Conservation (phyloP, 345 rosid species). For the Syzygium grande region DNA sequence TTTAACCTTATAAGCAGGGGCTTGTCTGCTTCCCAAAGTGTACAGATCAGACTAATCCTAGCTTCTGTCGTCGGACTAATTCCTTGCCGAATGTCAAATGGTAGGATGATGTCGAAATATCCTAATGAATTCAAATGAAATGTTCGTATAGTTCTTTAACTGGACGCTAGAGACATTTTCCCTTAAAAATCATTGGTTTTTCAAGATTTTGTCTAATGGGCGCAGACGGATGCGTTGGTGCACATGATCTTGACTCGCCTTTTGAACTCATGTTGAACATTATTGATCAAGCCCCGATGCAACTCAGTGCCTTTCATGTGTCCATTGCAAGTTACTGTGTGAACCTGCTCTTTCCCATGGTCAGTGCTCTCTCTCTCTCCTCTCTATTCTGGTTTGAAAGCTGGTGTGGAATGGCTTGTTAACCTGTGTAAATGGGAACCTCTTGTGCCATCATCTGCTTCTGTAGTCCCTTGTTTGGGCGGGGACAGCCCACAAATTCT, state of each 20-base stretch:
- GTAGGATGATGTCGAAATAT: not conserved
- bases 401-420: too few relatives aligned
- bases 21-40: not conserved
- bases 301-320: not conserved
- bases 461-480: too few relatives aligned
- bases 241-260: not conserved
- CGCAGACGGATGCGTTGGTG: fast-evolving
- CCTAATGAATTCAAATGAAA: fast-evolving
- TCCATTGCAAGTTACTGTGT: fast-evolving
- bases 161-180: not conserved
- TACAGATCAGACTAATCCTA: not conserved
- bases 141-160: fast-evolving
- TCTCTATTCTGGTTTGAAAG: not conserved
- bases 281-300: not conserved
- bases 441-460: too few relatives aligned
- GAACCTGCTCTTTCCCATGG: not conserved
- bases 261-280: fast-evolving
- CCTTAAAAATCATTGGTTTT: not conserved
- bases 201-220: not conserved
- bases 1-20: not conserved
- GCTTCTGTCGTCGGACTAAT: not conserved
- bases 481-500: too few relatives aligned
- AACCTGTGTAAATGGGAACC: too few relatives aligned
- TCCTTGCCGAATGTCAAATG: not conserved
- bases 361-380: not conserved